These are phyloP conservation scores for Camellia granthamiana DNA, from an alignment of 148 eudicot species.

Conservation along the genomic window DNA sequence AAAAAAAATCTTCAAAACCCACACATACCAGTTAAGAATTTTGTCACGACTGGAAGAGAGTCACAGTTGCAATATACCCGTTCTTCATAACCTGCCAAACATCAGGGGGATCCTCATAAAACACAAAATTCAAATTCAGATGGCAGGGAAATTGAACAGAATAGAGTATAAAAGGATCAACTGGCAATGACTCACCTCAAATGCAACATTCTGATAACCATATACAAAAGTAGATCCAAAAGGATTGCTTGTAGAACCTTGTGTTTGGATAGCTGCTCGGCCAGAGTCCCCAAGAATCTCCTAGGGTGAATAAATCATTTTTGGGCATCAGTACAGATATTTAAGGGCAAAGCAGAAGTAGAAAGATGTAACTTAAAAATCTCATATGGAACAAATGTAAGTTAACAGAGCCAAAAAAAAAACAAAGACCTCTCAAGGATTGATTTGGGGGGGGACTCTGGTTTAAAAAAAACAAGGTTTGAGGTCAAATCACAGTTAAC, in stretches of 20 bases:
- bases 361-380: background rate
- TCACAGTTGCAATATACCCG: constrained; percentile 85
- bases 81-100: constrained; percentile 88
- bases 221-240: constrained; percentile 95
- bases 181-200: constrained; percentile 60
- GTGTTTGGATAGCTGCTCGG: constrained; percentile 92
- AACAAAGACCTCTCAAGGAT: no score
- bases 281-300: constrained; percentile 96
- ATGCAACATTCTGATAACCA: constrained; percentile 91
- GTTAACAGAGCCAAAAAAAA: no score
- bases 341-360: background rate
- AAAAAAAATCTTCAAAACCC: background rate
- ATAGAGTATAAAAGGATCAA: background rate
- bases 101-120: background rate
- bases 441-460: no score
- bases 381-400: no score
- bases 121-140: background rate
- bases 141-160: background rate
- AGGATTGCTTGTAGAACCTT: constrained; percentile 88
- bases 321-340: background rate
- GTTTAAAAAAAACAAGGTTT: no score
- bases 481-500: no score
- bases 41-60: constrained; percentile 77
- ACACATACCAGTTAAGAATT: constrained; percentile 19
- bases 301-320: constrained; percentile 33